These are phyloP conservation scores for Cucurbita maxima DNA, from an alignment of 306 rosid genomes.

Conservation along the genomic window DNA sequence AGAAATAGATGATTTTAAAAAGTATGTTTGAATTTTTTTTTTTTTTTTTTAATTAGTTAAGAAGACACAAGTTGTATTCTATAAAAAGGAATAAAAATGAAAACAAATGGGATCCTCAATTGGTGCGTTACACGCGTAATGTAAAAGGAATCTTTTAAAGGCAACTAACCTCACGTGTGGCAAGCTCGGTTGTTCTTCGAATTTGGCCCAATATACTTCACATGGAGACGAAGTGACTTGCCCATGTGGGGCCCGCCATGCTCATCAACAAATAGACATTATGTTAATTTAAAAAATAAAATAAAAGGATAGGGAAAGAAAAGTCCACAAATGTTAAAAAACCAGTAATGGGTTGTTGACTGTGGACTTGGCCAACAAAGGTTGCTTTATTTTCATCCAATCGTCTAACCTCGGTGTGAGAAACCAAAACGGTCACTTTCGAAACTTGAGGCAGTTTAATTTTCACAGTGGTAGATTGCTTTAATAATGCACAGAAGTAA, in stretches of 20 bases:
- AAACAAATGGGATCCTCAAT: background rate
- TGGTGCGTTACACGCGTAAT: background rate
- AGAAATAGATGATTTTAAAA: background rate
- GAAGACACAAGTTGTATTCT: background rate
- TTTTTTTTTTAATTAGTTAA: background rate
- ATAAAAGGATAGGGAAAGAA: background rate
- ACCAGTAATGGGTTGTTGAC: background rate
- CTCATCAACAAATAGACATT: background rate
- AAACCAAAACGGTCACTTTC: background rate
- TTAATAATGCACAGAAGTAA: background rate
- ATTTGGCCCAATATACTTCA: background rate
- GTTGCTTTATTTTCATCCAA: background rate
- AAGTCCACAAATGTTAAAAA: background rate
- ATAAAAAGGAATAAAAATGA: background rate
- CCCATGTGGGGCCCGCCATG: background rate
- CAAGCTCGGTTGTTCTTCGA: background rate
- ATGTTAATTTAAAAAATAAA: background rate
- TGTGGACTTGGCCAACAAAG: background rate
- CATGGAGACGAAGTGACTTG: background rate
- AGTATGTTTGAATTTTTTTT: background rate
- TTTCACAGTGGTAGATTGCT: background rate
- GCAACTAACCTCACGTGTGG: constrained; percentile 1
- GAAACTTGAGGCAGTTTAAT: background rate
- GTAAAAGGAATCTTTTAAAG: constrained; percentile 2
- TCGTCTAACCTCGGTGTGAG: background rate